Base-by-base conservation (phyloP, 257 asterid species). In the Nicotiana paniculata region DNA sequence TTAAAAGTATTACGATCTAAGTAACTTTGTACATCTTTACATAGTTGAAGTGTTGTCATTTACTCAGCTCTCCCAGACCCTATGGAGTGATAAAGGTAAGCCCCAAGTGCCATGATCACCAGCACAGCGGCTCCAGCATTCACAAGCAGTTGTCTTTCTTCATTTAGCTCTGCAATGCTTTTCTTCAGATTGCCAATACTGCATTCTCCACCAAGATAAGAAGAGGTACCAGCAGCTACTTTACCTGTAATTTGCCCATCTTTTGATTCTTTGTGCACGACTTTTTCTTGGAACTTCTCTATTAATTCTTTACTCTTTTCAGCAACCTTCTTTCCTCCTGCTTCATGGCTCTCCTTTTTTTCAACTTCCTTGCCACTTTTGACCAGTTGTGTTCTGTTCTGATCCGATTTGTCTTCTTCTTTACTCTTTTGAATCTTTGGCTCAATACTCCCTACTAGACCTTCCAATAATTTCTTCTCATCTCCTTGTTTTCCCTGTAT, bases 81-180 rank as follows among this genome's bases (percentile, higher is more conserved):
- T 4, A 75, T 75, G 80, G 63, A 75, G 90, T 88, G 86, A 81
- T 90, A 86, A 72, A 87, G 84, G 48, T 88, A 90, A 77, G 91
- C 91, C 13, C 93, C 91, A 11, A 95, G 82, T 5, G 95, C 88
- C 83, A 89, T 86, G 30, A 92, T 86, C 28, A 93, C 95, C 30
- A 93, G 87, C 88, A 90, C 89, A 1, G 95, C 95, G 0, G 64
- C 97, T 16, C 93, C 97, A 83, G 91, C 85, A 81, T 91, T 93
- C 82, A 92, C 92, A 85, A 95, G 82, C 88, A 91, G 62, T 64
- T 87, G 93, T 81, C 90, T 86, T 68, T 91, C 97, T 83, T 91
- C 97, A 58, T 86, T 87, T 24, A 85, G 81, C 65, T 84, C 90
- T 2, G 83, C 54, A 65, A 90, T 46, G 61, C 87, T 90, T 82